Base-by-base conservation (phyloP, 2,329 filamentous ascomycete genomes). In the Fusarium begoniae region DNA sequence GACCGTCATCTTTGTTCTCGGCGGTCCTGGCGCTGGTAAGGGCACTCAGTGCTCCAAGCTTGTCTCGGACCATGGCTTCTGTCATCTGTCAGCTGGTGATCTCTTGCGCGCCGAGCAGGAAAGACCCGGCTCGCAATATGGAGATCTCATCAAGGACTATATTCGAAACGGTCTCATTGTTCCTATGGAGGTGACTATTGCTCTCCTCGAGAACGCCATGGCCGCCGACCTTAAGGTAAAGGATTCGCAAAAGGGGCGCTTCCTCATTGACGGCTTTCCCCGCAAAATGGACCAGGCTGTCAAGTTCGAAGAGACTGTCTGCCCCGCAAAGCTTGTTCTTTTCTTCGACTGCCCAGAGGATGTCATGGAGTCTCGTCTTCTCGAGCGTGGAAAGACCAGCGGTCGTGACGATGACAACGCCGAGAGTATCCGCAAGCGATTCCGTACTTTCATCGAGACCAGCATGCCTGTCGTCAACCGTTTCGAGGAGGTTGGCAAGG, bases 121-220 rank as follows among this genome's bases (percentile, higher is more conserved):
- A 80, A 93, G 96, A 9, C 89, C 90, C 0, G 95, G 94, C 66
- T 94, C 91, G 74, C 88, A 98, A 83, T 98, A 97, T 82, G 96
- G 96, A 81, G 90, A 95, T 75, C 89, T 98, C 85, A 99, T 99
- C 89, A 92, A 92, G 82, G 89, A 92, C 77, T 95, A 96, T 86
- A 99, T 99, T 87, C 94, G 93, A 81, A 92, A 99, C 82, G 96
- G 96, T 68, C 91, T 91, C 78, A 99, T 99, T 83, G 96, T 99
- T 73, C 96, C 96, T n/a, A 97, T 98, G 94, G 96, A 98, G 83
- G 95, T 98, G 57, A 99, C 96, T 10, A 93, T 99, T 68, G 92
- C 95, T 79, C 86, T 99, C 41, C 89, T 99, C 48, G 95, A 98
- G 85, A 97, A 98, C 83, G 94, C 95, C 66, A 98, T 99, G 94